Evolutionary conservation across 169 alveolate genomes (phyloP), one percentile per base, ranked within the genome.

Genomic region (Eimeria nieschulzi): DNA sequence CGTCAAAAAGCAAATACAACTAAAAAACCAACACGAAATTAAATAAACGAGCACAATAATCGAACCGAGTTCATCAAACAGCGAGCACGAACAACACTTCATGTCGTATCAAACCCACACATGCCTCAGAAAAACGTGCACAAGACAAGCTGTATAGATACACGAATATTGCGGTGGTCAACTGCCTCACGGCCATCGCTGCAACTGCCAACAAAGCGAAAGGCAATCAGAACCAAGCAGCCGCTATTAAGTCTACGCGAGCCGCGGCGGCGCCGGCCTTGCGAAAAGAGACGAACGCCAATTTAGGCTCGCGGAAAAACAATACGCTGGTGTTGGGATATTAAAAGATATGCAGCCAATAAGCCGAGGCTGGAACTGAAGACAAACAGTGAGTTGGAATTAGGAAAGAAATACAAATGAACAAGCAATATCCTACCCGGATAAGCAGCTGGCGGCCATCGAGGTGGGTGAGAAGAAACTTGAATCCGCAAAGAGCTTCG

Each of bases 401-500:
- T 7, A 23, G 15, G 72, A 8, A 19, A 25, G 66, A 51, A 25
- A 25, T 66, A 10, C 78, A 9, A 59, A 61, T 17, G 5, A 13
- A 61, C 17, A 33, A 33, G 46, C 46, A 33, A 33, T 55, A 63
- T 71, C 26, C 94, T 64, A 73, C 96, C 91, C 95, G 93, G 9
- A 97, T 94, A n/a, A 95, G 92, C 46, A 97, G 93, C 87, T 95
- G 94, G 75, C 98, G 96, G 63, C 98, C 99, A 92, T 99, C 99
- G 51, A 99, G 96, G 94, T 98, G 99, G 46, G 96, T 97, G n/a
- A 98, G 85, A 19, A 93, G 95, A 90, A 98, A 97, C 87, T 96
- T 95, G 95, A 96, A 96, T 9, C 99, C 99, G 55, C 99, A 97
- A 63, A 98, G 95, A 7, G 99, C 99, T 94, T 98, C 99, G 92